These are phyloP conservation scores for Lanmaoa rubissima DNA, from an alignment of 768 basidiomycete genomes.

Conservation along the genomic window DNA sequence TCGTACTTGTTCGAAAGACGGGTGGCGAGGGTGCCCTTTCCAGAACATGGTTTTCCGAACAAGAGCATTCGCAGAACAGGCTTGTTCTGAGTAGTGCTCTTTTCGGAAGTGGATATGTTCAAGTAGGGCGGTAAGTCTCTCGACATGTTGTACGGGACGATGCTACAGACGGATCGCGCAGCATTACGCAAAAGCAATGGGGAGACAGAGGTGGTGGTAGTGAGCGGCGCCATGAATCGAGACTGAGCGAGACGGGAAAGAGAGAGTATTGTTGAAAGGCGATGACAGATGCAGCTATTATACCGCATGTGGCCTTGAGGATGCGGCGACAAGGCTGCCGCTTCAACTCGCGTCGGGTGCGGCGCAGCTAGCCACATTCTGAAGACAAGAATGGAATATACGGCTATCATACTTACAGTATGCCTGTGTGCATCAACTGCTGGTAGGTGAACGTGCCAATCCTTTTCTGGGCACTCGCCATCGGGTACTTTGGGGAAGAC, in stretches of 20 bases:
- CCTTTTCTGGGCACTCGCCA: no score
- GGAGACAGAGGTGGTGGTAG: neutral
- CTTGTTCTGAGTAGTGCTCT: constrained; percentile 26
- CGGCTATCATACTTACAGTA: no score
- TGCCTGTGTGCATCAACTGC: no score
- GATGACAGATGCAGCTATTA: constrained; percentile 5
- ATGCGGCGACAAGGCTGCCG: neutral
- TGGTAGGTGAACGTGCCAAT: no score
- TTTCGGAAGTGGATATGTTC: constrained; percentile 29
- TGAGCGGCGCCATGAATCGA: constrained; percentile 5
- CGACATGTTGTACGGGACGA: constrained; percentile 21
- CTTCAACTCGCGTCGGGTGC: neutral
- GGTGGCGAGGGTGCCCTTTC: constrained; percentile 78
- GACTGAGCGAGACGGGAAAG: neutral
- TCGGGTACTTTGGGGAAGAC: neutral
- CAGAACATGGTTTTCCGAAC: constrained; percentile 63
- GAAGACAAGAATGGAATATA: no score
- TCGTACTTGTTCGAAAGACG: constrained; percentile 74
- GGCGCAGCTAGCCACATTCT: neutral
- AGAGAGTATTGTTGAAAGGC: neutral
- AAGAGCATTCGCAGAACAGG: constrained; percentile 45
- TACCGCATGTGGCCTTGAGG: constrained; percentile 22
- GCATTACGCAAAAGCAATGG: neutral
- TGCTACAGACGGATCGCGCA: constrained; percentile 18
- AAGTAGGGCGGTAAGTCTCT: constrained; percentile 51